Percentiles rank a stretch among this genome's conserved stretches.
phyloP scores from a whole-genome alignment of 257 asterid genomes.

The Salvia splendens region DNA sequence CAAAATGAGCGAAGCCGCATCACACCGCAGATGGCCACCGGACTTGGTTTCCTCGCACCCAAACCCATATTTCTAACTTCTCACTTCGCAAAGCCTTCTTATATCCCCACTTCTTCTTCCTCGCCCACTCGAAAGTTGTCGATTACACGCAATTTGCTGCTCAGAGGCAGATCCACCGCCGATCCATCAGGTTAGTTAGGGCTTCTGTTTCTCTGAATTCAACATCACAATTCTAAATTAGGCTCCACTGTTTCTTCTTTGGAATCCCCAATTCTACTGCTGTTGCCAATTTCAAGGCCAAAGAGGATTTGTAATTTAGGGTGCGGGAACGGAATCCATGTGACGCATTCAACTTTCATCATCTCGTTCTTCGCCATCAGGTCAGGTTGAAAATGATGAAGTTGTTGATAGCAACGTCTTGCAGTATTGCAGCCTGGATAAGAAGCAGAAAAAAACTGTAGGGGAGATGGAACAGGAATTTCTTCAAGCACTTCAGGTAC shows the following conservation, averaged over 20 bases:
- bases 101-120: slow-evolving; percentile 35
- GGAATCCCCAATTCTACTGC: no score
- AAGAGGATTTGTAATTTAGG: no score
- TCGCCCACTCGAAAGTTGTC: slow-evolving; percentile 40
- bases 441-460: slow-evolving; percentile 61
- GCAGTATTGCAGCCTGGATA: no score
- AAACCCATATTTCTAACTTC: slow-evolving; percentile 47
- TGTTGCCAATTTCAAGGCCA: no score
- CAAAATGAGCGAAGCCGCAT: slow-evolving; percentile 37
- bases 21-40: slow-evolving; percentile 62
- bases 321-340: no score
- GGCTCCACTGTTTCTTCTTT: no score
- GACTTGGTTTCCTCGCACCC: slow-evolving; percentile 45
- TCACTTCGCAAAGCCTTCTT: slow-evolving; percentile 49
- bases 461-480: slow-evolving; percentile 99
- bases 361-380: slow-evolving; percentile 38
- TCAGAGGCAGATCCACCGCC: slow-evolving; percentile 50
- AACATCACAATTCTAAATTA: no score
- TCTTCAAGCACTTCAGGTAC: slow-evolving; percentile 93
- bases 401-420: slow-evolving; percentile 38
- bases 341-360: no score
- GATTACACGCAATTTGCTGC: slow-evolving; percentile 38
- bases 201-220: neutral
- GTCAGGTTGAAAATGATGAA: slow-evolving; percentile 63
- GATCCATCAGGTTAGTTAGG: slow-evolving; percentile 76